These are phyloP conservation scores for Lecanosticta acicola DNA, from an alignment of 2,329 filamentous ascomycete species.

Conservation along the genomic window DNA sequence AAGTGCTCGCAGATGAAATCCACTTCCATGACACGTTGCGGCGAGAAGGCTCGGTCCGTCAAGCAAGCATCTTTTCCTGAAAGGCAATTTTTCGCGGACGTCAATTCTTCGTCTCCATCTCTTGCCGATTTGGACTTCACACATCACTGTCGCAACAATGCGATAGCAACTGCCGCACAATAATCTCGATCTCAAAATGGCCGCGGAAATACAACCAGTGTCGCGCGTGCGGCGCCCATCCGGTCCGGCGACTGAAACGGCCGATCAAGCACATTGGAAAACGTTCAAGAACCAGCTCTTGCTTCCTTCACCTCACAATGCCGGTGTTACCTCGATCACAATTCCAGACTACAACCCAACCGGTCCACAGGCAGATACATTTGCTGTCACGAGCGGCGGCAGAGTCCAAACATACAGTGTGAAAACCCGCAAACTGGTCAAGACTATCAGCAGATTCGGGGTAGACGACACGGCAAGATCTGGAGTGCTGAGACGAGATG, in stretches of 20 bases:
- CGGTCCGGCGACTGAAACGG: constrained; percentile 74
- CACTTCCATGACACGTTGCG: too few relatives aligned
- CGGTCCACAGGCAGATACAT: constrained; percentile 54
- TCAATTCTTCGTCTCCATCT: not conserved
- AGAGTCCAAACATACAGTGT: constrained; percentile 91
- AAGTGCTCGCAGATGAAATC: too few relatives aligned
- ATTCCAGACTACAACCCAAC: constrained; percentile 35
- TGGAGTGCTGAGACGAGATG: constrained; percentile 82
- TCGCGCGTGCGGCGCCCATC: constrained; percentile 76
- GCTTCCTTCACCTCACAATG: constrained; percentile 83
- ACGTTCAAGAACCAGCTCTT: constrained; percentile 88
- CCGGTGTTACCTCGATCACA: constrained; percentile 79
- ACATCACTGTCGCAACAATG: not conserved
- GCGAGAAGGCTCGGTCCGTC: too few relatives aligned
- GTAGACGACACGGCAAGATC: constrained; percentile 78
- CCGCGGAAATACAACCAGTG: constrained; percentile 75
- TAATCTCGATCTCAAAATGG: constrained; percentile 51
- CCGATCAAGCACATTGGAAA: constrained; percentile 95
- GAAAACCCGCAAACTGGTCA: constrained; percentile 82
- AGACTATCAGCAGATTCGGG: constrained; percentile 84
- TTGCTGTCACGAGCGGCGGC: constrained; percentile 90
- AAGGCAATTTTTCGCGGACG: not conserved
- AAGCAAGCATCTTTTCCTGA: too few relatives aligned
- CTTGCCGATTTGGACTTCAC: not conserved
- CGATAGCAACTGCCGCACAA: not conserved